Evolutionary conservation across 495 filamentous ascomycete species (phyloP).

Genomic region (Sphaerosporella brunnea): DNA sequence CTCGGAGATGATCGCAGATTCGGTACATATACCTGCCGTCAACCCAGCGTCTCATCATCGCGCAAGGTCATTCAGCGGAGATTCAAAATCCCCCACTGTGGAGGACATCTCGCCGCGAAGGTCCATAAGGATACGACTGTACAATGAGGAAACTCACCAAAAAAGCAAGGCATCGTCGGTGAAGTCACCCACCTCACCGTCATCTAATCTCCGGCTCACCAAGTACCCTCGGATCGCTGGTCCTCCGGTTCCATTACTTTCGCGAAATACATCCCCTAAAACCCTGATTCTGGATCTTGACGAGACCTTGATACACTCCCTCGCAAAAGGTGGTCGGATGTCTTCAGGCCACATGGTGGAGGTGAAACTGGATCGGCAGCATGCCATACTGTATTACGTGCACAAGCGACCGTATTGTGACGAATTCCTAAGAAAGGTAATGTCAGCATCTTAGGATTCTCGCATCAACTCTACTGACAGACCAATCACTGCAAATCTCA

Average conservation of each 20-base stretch:
- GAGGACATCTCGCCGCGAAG: constrained; percentile 53
- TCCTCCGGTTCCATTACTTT: constrained; percentile 77
- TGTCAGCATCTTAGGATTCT: constrained; percentile 3
- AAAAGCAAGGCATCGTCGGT: constrained; percentile 44
- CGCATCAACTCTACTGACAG: constrained; percentile 9
- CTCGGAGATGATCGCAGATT: neutral
- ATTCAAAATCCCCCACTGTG: neutral
- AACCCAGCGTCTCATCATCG: neutral
- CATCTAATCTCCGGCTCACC: constrained; percentile 49
- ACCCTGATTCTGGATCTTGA: constrained; percentile 91
- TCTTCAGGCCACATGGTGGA: constrained; percentile 97
- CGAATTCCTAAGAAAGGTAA: constrained; percentile 79
- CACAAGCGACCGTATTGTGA: constrained; percentile 95
- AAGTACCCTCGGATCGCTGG: constrained; percentile 78
- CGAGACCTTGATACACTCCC: constrained; percentile 91
- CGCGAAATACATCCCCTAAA: constrained; percentile 41
- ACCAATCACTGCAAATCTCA: neutral
- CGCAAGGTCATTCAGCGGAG: neutral
- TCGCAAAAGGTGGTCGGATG: constrained; percentile 91
- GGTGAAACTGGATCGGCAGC: constrained; percentile 81
- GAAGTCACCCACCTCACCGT: constrained; percentile 82
- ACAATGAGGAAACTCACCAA: constrained; percentile 55
- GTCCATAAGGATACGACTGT: constrained; percentile 78
- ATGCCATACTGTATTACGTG: constrained; percentile 96
- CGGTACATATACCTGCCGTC: neutral